Percentiles rank a stretch among this genome's conserved stretches.
Evolutionary conservation across 2,329 filamentous ascomycete genomes (phyloP).

Genomic region (Tolypocladium endophyticum): DNA sequence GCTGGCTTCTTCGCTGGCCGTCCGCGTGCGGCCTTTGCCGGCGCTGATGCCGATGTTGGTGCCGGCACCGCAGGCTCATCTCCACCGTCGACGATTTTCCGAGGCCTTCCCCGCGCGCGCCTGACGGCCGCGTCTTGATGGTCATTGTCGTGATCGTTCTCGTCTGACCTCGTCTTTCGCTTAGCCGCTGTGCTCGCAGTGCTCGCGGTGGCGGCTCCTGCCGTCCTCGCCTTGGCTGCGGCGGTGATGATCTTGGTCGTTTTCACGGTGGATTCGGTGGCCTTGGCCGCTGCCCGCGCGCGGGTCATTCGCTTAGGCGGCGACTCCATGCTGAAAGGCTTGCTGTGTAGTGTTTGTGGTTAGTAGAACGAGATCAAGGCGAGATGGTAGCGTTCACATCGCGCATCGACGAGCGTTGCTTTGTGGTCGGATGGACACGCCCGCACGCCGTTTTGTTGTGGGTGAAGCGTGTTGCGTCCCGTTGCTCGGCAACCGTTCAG

Average conservation of each 20-base stretch:
- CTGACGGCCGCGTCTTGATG: constrained; percentile 18
- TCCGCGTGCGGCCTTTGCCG: constrained; percentile 17
- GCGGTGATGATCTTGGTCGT: constrained; percentile 37
- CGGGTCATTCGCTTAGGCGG: constrained; percentile 51
- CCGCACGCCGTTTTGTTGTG: constrained; percentile 5
- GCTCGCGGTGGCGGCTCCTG: constrained; percentile 16
- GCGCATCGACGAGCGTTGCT: not conserved
- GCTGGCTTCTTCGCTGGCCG: constrained; percentile 16
- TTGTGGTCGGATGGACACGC: not conserved
- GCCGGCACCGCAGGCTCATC: constrained; percentile 5
- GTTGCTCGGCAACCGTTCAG: constrained; percentile 10
- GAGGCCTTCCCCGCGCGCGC: constrained; percentile 31
- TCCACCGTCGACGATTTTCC: constrained; percentile 25
- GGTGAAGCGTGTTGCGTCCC: not conserved
- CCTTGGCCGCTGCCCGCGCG: constrained; percentile 32
- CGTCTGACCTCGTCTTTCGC: constrained; percentile 45
- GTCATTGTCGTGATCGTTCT: constrained; percentile 34
- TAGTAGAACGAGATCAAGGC: constrained; percentile 4
- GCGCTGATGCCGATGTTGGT: constrained; percentile 6
- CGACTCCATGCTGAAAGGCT: constrained; percentile 32
- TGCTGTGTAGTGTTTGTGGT: not conserved
- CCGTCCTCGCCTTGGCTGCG: constrained; percentile 35
- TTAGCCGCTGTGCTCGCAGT: constrained; percentile 24
- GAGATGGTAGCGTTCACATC: constrained; percentile 13
- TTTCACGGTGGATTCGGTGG: constrained; percentile 24